A percentile compares a stretch with the other conserved stretches of the same genome.
Conservation (phyloP, 345 rosid genomes). For the Aethionema arabicum region DNA sequence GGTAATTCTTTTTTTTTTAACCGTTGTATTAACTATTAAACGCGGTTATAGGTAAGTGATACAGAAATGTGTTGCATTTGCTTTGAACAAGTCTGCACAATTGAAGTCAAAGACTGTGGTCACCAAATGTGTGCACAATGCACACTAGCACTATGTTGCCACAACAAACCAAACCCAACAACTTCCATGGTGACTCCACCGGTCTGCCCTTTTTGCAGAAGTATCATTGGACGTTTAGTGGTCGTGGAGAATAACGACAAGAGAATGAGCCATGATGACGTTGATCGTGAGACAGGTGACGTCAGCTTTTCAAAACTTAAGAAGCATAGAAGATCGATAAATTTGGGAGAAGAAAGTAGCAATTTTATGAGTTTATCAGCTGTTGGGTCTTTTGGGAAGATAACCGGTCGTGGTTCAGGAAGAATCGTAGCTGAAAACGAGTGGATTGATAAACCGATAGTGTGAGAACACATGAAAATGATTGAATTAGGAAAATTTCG, state of each 20-base stretch:
- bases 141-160: constrained; percentile 91
- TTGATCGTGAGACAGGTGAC: constrained; percentile 52
- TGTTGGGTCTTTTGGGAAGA: constrained; percentile 64
- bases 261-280: constrained; percentile 42
- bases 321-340: constrained; percentile 62
- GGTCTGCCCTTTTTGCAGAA: constrained; percentile 95
- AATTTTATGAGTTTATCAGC: constrained; percentile 83
- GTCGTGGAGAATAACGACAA: constrained; percentile 66
- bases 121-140: constrained; percentile 99
- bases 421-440: constrained; percentile 63
- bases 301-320: constrained; percentile 60
- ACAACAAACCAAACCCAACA: constrained; percentile 95
- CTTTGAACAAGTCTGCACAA: constrained; percentile 92
- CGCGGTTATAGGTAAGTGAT: constrained; percentile 64
- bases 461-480: constrained; percentile 4
- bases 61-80: constrained; percentile 90
- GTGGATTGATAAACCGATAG: constrained; percentile 53
- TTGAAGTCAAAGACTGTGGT: constrained; percentile 87
- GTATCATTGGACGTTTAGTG: constrained; percentile 61
- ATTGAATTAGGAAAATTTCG: too few relatives aligned
- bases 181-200: constrained; percentile 64
- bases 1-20: constrained; percentile 7
- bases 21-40: not conserved
- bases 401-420: constrained; percentile 72
- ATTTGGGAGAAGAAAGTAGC: constrained; percentile 87